Conservation (phyloP, 805 yeast species). For the Blastobotrys chiropterorum region DNA sequence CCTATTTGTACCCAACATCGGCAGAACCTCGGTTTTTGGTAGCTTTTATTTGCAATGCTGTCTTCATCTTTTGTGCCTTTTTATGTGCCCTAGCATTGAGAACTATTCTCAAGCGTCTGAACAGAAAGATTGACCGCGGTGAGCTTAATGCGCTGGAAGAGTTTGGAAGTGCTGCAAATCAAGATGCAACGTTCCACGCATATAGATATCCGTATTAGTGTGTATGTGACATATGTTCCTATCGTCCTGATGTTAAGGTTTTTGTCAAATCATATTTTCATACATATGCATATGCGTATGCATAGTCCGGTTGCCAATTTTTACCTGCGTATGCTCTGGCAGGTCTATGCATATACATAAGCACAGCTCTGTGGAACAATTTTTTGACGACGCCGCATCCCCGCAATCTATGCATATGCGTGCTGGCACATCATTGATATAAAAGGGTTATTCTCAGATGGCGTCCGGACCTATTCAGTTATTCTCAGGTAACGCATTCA, state of each 20-base stretch:
- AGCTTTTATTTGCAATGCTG: slow-evolving; percentile 15
- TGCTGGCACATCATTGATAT: too few species aligned
- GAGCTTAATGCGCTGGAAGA: slow-evolving; percentile 10
- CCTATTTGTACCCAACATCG: slow-evolving; percentile 13
- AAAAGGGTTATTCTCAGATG: too few species aligned
- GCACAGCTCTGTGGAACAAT: too few species aligned
- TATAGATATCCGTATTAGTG: background rate
- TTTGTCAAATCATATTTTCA: background rate
- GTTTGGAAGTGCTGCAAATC: slow-evolving; percentile 8
- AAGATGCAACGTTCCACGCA: background rate
- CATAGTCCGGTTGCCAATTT: background rate
- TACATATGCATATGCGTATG: background rate
- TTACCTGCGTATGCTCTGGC: background rate
- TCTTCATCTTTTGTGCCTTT: slow-evolving; percentile 11
- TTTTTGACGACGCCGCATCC: too few species aligned
- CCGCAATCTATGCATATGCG: too few species aligned
- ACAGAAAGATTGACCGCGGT: slow-evolving; percentile 14
- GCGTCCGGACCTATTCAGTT: too few species aligned
- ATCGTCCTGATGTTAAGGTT: too few species aligned
- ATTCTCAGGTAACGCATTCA: too few species aligned
- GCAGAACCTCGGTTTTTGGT: slow-evolving; percentile 14
- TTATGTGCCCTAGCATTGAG: slow-evolving; percentile 5
- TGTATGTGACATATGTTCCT: background rate
- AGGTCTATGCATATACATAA: too few species aligned
- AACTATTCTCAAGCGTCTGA: slow-evolving; percentile 7